These are phyloP conservation scores for Penicillium sp. DNA, from an alignment of 2,329 filamentous ascomycete species.

Conservation along the genomic window DNA sequence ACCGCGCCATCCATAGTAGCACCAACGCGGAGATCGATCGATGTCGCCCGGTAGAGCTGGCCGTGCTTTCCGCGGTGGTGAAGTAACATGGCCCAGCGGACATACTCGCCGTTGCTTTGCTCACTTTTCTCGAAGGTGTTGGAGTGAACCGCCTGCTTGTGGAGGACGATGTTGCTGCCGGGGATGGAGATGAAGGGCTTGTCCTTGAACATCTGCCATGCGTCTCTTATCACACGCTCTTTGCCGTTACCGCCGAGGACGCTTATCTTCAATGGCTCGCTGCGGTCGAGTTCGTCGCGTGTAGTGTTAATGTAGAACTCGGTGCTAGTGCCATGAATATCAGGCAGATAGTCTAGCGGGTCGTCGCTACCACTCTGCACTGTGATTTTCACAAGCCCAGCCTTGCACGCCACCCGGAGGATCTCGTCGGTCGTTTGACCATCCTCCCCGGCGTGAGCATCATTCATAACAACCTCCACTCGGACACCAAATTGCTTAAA, in stretches of 20 bases:
- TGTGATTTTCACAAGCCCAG: background rate
- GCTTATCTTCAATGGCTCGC: background rate
- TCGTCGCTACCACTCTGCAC: background rate
- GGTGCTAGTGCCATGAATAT: background rate
- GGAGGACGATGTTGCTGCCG: background rate
- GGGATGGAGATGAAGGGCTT: slow-evolving; percentile 1
- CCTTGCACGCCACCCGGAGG: background rate
- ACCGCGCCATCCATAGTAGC: slow-evolving; percentile 5
- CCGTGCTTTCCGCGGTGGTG: background rate
- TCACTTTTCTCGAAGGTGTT: background rate
- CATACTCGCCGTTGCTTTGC: background rate
- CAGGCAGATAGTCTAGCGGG: background rate
- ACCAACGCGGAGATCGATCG: slow-evolving; percentile 1
- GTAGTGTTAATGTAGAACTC: background rate
- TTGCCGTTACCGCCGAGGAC: background rate
- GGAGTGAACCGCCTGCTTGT: slow-evolving; percentile 2
- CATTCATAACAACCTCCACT: background rate
- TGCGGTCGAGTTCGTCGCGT: background rate
- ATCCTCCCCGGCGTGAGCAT: background rate
- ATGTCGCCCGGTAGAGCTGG: background rate
- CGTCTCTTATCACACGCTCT: background rate
- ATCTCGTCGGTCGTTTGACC: background rate
- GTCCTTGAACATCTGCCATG: background rate
- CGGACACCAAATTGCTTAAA: background rate
- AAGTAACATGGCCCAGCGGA: background rate